A percentile compares a stretch with the other conserved stretches of the same genome.
These are phyloP conservation scores for Coemansia javaensis DNA, from an alignment of 192 early-diverging fungal genomes.

Conservation along the genomic window DNA sequence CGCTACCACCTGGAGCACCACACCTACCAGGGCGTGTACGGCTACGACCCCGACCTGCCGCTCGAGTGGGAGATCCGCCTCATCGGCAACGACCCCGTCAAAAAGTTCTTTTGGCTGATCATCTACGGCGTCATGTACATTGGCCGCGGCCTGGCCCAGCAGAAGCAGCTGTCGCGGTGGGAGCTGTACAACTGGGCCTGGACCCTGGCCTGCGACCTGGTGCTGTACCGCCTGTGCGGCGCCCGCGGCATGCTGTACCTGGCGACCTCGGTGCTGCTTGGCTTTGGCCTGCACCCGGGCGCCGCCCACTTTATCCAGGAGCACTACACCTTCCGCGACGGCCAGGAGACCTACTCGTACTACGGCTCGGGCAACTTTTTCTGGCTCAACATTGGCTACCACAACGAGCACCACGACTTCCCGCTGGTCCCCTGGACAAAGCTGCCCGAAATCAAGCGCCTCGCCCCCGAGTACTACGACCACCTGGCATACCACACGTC, in stretches of 20 bases:
- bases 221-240: constrained; percentile 58
- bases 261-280: constrained; percentile 67
- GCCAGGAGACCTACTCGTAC: constrained; percentile 96
- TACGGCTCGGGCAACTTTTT: constrained; percentile 84
- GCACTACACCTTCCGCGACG: constrained; percentile 92
- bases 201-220: constrained; percentile 54
- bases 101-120: constrained; percentile 76
- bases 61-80: constrained; percentile 79
- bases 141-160: constrained; percentile 63
- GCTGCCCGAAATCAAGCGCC: constrained; percentile 70
- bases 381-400: constrained; percentile 94
- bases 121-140: constrained; percentile 87
- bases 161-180: constrained; percentile 68
- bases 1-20: constrained; percentile 95
- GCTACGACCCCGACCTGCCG: constrained; percentile 91
- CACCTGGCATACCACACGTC: constrained; percentile 75
- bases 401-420: constrained; percentile 99
- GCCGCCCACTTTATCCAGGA: constrained; percentile 97
- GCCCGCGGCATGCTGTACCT: constrained; percentile 64
- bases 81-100: constrained; percentile 60
- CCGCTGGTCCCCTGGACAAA: constrained; percentile 79
- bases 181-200: constrained; percentile 75
- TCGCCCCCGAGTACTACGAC: constrained; percentile 91
- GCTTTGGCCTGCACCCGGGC: constrained; percentile 84
- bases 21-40: constrained; percentile 92